These are phyloP conservation scores for Exidia glandulosa DNA, from an alignment of 768 basidiomycete species.

Conservation along the genomic window DNA sequence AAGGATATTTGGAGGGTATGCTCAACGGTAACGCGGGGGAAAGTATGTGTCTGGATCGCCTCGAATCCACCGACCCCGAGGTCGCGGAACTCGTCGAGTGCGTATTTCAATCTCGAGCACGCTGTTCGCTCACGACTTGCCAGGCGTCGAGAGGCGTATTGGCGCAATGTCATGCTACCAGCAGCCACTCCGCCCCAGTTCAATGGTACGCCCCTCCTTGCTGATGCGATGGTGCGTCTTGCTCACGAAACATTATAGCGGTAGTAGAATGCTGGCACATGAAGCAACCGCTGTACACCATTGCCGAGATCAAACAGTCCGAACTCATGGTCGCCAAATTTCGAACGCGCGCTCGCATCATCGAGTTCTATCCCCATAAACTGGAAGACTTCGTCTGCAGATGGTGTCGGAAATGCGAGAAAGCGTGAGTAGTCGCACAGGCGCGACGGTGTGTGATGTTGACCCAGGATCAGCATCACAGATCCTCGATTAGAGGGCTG, in stretches of 20 bases:
- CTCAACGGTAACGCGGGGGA: neutral
- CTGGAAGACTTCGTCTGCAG: constrained; percentile 37
- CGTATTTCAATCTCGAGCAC: neutral
- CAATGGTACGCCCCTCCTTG: too few relatives aligned
- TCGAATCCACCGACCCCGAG: neutral
- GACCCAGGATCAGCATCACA: constrained; percentile 13
- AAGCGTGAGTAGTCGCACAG: constrained; percentile 27
- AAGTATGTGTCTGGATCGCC: neutral
- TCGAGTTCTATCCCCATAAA: constrained; percentile 45
- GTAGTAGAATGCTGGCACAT: neutral
- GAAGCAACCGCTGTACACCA: neutral
- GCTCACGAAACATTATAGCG: neutral
- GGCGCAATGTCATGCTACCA: neutral
- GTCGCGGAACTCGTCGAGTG: neutral
- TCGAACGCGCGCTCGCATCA: constrained; percentile 6
- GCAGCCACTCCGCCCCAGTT: too few relatives aligned
- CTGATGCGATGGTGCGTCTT: too few relatives aligned
- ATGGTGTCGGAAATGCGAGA: constrained; percentile 42
- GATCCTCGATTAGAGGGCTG: constrained; percentile 38
- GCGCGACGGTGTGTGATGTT: neutral
- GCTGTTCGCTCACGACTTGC: neutral
- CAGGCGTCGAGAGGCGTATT: neutral
- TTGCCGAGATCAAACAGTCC: neutral
- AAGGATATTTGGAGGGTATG: neutral
- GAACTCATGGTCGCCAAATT: neutral